These are phyloP conservation scores for Arthonia radiata DNA, from an alignment of 495 filamentous ascomycete species.

Conservation along the genomic window DNA sequence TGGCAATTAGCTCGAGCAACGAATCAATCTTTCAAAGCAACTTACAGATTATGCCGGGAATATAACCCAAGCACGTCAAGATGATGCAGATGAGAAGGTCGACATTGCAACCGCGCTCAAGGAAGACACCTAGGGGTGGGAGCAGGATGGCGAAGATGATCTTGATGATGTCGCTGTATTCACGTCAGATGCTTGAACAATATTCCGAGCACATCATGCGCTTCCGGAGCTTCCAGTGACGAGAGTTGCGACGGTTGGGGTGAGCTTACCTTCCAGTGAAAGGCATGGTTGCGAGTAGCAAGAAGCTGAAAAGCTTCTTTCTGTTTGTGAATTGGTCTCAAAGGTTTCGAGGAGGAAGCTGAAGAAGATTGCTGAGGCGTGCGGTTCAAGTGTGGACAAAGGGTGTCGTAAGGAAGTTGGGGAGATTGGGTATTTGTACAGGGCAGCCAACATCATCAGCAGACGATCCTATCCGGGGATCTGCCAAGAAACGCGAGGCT, in stretches of 20 bases:
- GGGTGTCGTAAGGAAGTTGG: too few relatives aligned
- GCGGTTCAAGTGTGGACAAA: too few relatives aligned
- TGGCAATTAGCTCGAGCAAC: background rate
- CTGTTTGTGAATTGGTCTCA: too few relatives aligned
- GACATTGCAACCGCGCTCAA: conserved; percentile 61
- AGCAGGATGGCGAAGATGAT: conserved; percentile 72
- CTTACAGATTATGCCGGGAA: conserved; percentile 6
- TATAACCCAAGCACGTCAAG: conserved; percentile 48
- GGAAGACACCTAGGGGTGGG: conserved; percentile 77
- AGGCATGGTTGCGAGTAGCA: too few relatives aligned
- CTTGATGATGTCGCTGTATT: conserved; percentile 66
- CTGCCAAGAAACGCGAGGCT: too few relatives aligned
- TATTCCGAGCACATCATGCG: conserved; percentile 1
- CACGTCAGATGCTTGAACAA: conserved; percentile 4
- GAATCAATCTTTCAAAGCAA: background rate
- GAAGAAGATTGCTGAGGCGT: too few relatives aligned
- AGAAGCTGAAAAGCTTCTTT: too few relatives aligned
- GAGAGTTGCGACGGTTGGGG: background rate
- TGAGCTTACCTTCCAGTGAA: conserved; percentile 28
- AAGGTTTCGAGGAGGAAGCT: too few relatives aligned
- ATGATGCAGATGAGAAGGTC: conserved; percentile 75
- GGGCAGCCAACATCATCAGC: too few relatives aligned
- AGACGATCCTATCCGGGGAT: too few relatives aligned
- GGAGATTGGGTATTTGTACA: too few relatives aligned
- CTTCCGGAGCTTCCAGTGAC: background rate